These are phyloP conservation scores for Urtica urens DNA, from an alignment of 306 rosid species.

Conservation along the genomic window DNA sequence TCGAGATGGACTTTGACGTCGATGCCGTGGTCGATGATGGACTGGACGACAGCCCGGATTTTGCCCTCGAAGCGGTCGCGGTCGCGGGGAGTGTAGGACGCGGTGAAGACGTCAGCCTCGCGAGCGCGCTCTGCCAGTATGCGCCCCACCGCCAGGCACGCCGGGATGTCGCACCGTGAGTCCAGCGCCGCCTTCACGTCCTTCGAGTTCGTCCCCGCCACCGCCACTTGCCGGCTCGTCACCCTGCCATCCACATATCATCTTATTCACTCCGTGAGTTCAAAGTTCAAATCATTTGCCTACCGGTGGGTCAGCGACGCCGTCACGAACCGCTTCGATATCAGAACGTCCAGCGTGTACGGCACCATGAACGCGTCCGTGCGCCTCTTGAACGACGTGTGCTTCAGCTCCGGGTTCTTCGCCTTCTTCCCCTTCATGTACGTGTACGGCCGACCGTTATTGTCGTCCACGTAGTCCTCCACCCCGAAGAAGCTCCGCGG, in stretches of 20 bases:
- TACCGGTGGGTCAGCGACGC: conserved; percentile 91
- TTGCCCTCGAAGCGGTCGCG: conserved; percentile 94
- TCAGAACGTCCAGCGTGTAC: conserved; percentile 78
- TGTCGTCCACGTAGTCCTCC: conserved; percentile 79
- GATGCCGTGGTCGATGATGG: conserved; percentile 85
- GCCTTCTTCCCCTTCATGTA: conserved; percentile 78
- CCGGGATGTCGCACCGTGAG: conserved; percentile 87
- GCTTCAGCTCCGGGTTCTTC: conserved; percentile 76
- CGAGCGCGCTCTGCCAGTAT: conserved; percentile 79
- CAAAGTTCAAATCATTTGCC: too few relatives aligned
- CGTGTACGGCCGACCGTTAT: conserved; percentile 81
- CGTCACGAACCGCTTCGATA: conserved; percentile 89
- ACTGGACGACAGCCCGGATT: conserved; percentile 93
- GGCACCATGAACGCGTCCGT: conserved; percentile 91
- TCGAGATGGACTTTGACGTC: conserved; percentile 83
- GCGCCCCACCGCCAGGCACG: conserved; percentile 73
- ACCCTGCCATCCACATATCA: too few relatives aligned
- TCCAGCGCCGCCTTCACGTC: conserved; percentile 76
- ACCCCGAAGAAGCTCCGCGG: conserved; percentile 92
- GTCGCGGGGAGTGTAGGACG: conserved; percentile 75
- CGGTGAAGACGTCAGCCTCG: conserved; percentile 88
- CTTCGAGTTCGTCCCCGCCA: conserved; percentile 95
- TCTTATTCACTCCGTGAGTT: too few relatives aligned
- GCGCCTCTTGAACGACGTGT: conserved; percentile 76
- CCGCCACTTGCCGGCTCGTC: conserved; percentile 88